These are phyloP conservation scores for Pisolithus orientalis DNA, from an alignment of 768 basidiomycete genomes.

Conservation along the genomic window DNA sequence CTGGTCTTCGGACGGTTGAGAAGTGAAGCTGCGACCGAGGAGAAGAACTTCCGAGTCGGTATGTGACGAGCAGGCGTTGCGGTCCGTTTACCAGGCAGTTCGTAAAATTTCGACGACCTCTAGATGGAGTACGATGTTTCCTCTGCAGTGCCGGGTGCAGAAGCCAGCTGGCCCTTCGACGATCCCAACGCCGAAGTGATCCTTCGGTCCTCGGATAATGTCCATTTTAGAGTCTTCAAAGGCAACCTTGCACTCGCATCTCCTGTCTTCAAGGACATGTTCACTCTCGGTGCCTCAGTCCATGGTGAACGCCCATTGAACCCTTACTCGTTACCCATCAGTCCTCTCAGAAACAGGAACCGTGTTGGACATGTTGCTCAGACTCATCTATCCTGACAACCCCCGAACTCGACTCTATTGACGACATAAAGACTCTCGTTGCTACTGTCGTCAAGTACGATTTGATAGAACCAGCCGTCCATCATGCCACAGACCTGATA, in stretches of 20 bases:
- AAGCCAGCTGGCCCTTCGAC: neutral
- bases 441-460: conserved; percentile 24
- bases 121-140: too few relatives aligned
- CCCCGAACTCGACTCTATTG: conserved; percentile 16
- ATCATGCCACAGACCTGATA: conserved; percentile 11
- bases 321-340: neutral
- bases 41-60: too few relatives aligned
- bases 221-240: conserved; percentile 5
- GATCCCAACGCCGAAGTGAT: conserved; percentile 5
- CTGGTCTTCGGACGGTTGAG: too few relatives aligned
- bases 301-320: neutral
- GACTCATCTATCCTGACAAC: conserved; percentile 20
- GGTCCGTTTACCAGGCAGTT: too few relatives aligned
- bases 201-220: conserved; percentile 3
- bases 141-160: too few relatives aligned
- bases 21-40: too few relatives aligned
- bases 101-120: too few relatives aligned
- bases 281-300: conserved; percentile 34
- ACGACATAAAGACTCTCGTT: conserved; percentile 14
- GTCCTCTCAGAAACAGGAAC: conserved; percentile 11
- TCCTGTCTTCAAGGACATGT: conserved; percentile 43
- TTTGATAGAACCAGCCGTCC: conserved; percentile 13
- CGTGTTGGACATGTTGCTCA: conserved; percentile 13
- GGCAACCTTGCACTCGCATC: conserved; percentile 29
- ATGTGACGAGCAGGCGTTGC: too few relatives aligned